Percentiles rank a stretch among this genome's conserved stretches.
phyloP scores from a whole-genome alignment of 352 stramenopile genomes.

The Phytophthora ohioensis region DNA sequence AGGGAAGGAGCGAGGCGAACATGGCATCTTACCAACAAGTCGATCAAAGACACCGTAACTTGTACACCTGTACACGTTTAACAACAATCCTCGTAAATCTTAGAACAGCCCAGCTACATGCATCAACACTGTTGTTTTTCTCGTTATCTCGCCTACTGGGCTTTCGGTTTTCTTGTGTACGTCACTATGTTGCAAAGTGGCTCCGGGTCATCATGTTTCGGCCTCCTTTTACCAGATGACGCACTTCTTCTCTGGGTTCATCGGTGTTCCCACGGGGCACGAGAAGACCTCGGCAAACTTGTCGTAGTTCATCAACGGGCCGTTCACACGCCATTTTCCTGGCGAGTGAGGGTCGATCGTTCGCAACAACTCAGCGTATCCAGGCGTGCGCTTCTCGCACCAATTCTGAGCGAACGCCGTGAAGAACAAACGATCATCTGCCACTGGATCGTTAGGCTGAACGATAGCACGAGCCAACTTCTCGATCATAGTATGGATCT shows the following conservation, averaged over 20 bases:
- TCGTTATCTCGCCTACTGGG: background rate
- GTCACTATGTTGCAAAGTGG: background rate
- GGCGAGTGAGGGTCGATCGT: constrained; percentile 69
- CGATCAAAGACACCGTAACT: too few species aligned
- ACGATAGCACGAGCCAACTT: constrained; percentile 40
- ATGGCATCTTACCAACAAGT: too few species aligned
- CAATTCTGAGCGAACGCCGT: constrained; percentile 72
- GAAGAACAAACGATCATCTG: constrained; percentile 72
- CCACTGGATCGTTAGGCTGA: constrained; percentile 29
- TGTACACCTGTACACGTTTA: too few species aligned
- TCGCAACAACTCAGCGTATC: constrained; percentile 56
- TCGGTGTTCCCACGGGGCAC: constrained; percentile 61
- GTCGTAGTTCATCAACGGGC: constrained; percentile 68
- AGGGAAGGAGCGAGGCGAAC: too few species aligned
- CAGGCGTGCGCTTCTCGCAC: constrained; percentile 65
- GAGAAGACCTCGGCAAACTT: constrained; percentile 75
- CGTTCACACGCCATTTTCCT: constrained; percentile 73
- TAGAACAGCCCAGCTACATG: background rate
- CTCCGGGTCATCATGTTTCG: background rate
- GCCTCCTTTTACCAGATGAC: constrained; percentile 63
- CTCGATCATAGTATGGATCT: constrained; percentile 34
- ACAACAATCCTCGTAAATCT: too few species aligned
- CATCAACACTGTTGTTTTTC: background rate
- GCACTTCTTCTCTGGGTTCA: constrained; percentile 78
- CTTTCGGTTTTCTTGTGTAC: background rate